Conservation (phyloP, 306 rosid genomes). For the Ormosia semicastrata region DNA sequence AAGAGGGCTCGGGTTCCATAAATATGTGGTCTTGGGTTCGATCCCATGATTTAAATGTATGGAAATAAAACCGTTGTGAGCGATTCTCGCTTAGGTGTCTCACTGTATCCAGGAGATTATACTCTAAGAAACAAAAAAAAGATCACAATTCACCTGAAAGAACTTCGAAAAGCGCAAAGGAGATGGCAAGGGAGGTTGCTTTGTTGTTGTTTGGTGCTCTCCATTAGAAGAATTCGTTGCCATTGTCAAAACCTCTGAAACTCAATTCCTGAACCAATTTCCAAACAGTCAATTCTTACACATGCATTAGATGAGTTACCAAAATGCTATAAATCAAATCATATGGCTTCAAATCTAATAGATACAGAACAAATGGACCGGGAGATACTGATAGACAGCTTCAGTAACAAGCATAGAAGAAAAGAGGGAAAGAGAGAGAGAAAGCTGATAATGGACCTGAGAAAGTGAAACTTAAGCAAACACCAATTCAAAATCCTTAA, state of each 20-base stretch:
- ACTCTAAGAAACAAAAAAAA: too few species aligned
- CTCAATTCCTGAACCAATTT: too few species aligned
- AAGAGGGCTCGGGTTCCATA: too few species aligned
- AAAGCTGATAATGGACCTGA: background rate
- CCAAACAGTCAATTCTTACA: background rate
- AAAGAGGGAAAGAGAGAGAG: background rate
- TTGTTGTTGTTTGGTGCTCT: slow-evolving; percentile 34
- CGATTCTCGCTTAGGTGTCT: too few species aligned
- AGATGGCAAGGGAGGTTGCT: slow-evolving; percentile 68
- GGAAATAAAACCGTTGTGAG: too few species aligned
- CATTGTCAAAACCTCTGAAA: slow-evolving; percentile 25
- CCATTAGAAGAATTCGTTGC: slow-evolving; percentile 54
- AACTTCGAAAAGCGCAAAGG: slow-evolving; percentile 72
- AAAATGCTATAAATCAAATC: background rate
- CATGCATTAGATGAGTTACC: background rate
- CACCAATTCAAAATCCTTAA: slow-evolving; percentile 27
- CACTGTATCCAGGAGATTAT: too few species aligned
- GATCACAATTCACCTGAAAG: slow-evolving; percentile 48
- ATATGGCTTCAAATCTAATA: background rate
- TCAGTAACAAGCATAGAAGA: background rate
- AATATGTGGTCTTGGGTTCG: too few species aligned
- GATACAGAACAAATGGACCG: background rate
- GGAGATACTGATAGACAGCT: background rate
- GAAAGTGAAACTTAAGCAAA: background rate
- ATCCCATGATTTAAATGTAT: too few species aligned